A percentile compares a stretch with the other conserved stretches of the same genome.
phyloP scores from a whole-genome alignment of 257 asterid genomes.

The Nicotiana paniculata region DNA sequence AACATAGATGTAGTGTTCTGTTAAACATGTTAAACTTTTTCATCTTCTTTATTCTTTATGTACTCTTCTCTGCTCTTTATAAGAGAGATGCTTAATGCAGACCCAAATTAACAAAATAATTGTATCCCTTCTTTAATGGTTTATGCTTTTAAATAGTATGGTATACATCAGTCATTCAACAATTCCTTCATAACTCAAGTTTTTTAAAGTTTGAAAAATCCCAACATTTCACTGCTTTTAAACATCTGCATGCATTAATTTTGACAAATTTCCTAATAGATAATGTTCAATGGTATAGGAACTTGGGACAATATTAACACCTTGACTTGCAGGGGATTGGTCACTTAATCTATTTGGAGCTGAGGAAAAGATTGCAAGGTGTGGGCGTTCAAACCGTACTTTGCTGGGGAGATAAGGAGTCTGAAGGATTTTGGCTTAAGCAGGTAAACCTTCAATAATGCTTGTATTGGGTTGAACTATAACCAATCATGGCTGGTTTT shows the following conservation, averaged over 20 bases:
- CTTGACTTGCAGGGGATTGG: conserved; percentile 70
- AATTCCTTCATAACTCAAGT: too few relatives aligned
- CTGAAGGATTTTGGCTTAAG: conserved; percentile 87
- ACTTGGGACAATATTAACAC: conserved; percentile 7
- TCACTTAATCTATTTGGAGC: conserved; percentile 47
- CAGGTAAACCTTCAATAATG: conserved; percentile 42
- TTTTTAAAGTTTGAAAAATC: too few relatives aligned
- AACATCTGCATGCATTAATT: neutral
- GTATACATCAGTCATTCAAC: too few relatives aligned
- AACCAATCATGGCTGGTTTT: neutral
- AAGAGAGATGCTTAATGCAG: neutral
- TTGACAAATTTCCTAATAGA: neutral
- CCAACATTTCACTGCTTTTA: neutral
- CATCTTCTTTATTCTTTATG: neutral
- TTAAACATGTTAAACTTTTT: neutral
- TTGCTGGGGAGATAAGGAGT: conserved; percentile 91
- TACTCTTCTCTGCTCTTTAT: neutral
- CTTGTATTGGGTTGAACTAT: neutral
- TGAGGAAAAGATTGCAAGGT: conserved; percentile 59
- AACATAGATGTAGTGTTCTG: neutral
- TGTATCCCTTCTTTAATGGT: too few relatives aligned
- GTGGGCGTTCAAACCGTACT: conserved; percentile 65
- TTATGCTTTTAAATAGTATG: too few relatives aligned
- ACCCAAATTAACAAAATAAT: neutral
- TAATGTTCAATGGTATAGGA: neutral